Evolutionary conservation across 2,329 filamentous ascomycete species (phyloP), one percentile per base, ranked within the genome.

Genomic region (Sporothrix brunneoviolacea): DNA sequence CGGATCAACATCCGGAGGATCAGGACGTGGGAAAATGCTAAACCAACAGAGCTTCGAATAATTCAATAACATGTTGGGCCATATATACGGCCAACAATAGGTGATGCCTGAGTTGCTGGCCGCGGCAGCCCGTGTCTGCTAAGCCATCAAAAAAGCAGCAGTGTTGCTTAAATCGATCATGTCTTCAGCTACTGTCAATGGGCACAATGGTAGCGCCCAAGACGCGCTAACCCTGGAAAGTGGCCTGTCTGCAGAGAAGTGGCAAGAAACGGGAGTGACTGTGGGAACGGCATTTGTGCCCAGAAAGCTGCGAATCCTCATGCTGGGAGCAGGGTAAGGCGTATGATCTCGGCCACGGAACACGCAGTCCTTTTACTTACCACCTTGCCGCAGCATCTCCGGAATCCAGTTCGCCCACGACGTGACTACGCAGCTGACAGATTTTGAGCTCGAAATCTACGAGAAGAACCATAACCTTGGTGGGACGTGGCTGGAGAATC

Each of bases 401-500:
- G 39, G 39, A 3, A 27, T 41, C 22, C 21, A 41, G 15, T 8
- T 41, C n/a, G 22, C 22, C 3, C 39, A 28, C 24, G 22, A 41
- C 24, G 39, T 41, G 6, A 41, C 21, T 15, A 41, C 39, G 24
- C 39, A 41, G 15, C 21, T 41, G 5, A 21, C 3, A 4, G 28
- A 41, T n/a, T 10, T 41, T 4, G 30, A 35, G 21, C 43, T 46
- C 7, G 18, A 35, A 8, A 40, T 50, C 8, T 50, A 50, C 33
- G 48, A 50, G 24, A 44, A 45, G 18, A 50, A 50, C 35, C 3
- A 19, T 3, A 21, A 39, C 5, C 3, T 50, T 8, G 48, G 48
- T 13, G 48, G 48, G 6, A 50, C 48, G 4, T 50, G 48, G 48
- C 24, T 44, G 13, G 48, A 50, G 19, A 50, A 50, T 27, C 32